A percentile compares a stretch with the other conserved stretches of the same genome.
These are phyloP conservation scores for Phoma sp. DNA, from an alignment of 2,329 filamentous ascomycete genomes.

Conservation along the genomic window DNA sequence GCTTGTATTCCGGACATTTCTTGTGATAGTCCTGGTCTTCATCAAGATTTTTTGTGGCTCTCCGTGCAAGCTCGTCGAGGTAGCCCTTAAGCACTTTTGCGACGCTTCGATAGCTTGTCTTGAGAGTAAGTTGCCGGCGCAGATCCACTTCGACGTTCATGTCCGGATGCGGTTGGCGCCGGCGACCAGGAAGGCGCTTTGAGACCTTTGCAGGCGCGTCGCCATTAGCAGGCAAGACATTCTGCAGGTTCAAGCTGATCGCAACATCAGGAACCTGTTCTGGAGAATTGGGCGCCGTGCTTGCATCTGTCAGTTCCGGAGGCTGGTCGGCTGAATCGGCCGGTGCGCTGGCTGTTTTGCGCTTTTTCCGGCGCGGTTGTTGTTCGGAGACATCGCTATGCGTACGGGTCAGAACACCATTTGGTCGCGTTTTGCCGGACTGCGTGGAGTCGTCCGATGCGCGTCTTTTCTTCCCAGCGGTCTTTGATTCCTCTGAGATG, in stretches of 20 bases:
- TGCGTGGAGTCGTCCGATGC: slow-evolving; percentile 41
- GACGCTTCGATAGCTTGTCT: slow-evolving; percentile 68
- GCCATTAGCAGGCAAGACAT: slow-evolving; percentile 44
- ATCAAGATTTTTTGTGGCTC: slow-evolving; percentile 63
- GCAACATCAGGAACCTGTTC: slow-evolving; percentile 45
- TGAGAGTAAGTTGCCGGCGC: slow-evolving; percentile 68
- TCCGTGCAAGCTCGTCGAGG: slow-evolving; percentile 68
- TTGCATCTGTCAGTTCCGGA: slow-evolving; percentile 46
- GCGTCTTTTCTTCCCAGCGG: slow-evolving; percentile 40
- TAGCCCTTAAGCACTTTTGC: slow-evolving; percentile 68
- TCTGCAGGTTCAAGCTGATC: slow-evolving; percentile 39
- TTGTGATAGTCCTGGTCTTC: slow-evolving; percentile 61
- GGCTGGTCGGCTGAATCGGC: slow-evolving; percentile 39
- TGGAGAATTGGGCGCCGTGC: slow-evolving; percentile 44
- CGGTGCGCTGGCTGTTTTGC: slow-evolving; percentile 37
- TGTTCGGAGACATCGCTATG: slow-evolving; percentile 45
- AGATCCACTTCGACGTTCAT: slow-evolving; percentile 54
- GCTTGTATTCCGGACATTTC: slow-evolving; percentile 59
- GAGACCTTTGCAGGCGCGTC: slow-evolving; percentile 45
- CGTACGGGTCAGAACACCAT: slow-evolving; percentile 44
- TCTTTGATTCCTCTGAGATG: slow-evolving; percentile 27
- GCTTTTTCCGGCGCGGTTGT: slow-evolving; percentile 45
- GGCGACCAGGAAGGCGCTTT: slow-evolving; percentile 51
- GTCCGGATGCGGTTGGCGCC: slow-evolving; percentile 55
- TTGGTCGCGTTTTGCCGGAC: slow-evolving; percentile 41